phyloP scores from a whole-genome alignment of 1,284 basidiomycete genomes.

The Cystobasidium slooffiae region DNA sequence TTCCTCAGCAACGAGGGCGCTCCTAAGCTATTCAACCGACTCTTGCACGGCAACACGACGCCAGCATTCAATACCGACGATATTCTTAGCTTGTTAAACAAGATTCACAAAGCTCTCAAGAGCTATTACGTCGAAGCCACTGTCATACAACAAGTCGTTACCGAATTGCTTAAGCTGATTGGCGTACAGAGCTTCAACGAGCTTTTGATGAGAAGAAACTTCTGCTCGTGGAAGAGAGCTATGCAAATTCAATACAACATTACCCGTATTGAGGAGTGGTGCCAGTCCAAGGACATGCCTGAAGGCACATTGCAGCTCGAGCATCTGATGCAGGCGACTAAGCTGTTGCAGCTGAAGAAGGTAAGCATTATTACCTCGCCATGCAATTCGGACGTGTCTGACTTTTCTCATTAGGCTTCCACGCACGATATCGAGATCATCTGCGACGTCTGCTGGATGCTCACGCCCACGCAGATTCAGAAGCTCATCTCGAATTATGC shows the following conservation, averaged over 20 bases:
- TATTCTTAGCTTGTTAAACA: conserved; percentile 93
- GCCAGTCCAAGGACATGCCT: conserved; percentile 80
- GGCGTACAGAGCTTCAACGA: conserved; percentile 99
- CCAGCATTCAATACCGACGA: conserved; percentile 99
- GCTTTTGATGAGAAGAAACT: conserved; percentile 96
- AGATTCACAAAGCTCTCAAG: conserved; percentile 98
- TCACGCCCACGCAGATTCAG: conserved; percentile 98
- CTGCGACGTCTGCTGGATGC: conserved; percentile 97
- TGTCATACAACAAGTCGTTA: conserved; percentile 95
- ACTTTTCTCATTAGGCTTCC: conserved; percentile 71
- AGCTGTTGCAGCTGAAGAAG: conserved; percentile 97
- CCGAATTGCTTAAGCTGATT: conserved; percentile 93
- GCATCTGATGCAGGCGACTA: conserved; percentile 99
- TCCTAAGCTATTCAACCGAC: conserved; percentile 88
- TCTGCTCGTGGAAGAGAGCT: conserved; percentile 99
- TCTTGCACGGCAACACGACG: conserved; percentile 79
- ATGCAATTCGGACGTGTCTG: not conserved
- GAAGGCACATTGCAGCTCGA: conserved; percentile 97
- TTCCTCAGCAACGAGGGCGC: conserved; percentile 91
- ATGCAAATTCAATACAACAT: conserved; percentile 96
- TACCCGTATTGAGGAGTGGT: conserved; percentile 74
- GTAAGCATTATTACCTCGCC: conserved; percentile 59
- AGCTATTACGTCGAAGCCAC: conserved; percentile 99
- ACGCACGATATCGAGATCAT: conserved; percentile 96
- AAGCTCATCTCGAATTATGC: conserved; percentile 98